phyloP scores from a whole-genome alignment of 1,139 yeast genomes.

The Yamadazyma jaroonii region DNA sequence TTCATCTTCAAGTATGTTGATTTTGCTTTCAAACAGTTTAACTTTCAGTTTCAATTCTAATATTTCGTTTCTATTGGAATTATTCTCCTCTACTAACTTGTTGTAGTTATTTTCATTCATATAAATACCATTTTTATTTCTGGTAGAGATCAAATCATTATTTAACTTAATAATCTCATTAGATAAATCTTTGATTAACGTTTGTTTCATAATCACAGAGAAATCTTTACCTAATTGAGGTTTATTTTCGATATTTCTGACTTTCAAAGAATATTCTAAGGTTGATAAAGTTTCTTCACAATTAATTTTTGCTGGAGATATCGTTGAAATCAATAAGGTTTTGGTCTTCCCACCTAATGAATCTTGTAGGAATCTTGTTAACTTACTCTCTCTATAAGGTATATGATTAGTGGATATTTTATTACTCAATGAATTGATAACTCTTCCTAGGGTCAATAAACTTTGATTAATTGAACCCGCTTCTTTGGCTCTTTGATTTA shows the following conservation, averaged over 20 bases:
- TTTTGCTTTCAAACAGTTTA: slow-evolving; percentile 3
- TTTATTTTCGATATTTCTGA: slow-evolving; percentile 70
- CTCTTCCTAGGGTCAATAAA: slow-evolving; percentile 77
- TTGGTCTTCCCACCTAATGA: slow-evolving; percentile 82
- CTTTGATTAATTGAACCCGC: slow-evolving; percentile 90
- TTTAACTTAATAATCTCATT: slow-evolving; percentile 54
- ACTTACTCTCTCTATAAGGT: slow-evolving; percentile 83
- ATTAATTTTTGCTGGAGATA: slow-evolving; percentile 74
- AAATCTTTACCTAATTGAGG: slow-evolving; percentile 60
- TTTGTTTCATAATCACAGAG: slow-evolving; percentile 54
- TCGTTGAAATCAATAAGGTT: slow-evolving; percentile 76
- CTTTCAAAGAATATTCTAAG: slow-evolving; percentile 80
- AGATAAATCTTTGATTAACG: slow-evolving; percentile 55
- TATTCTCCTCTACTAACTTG: slow-evolving; percentile 30
- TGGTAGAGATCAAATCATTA: slow-evolving; percentile 59
- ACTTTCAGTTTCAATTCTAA: slow-evolving; percentile 13
- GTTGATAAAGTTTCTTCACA: slow-evolving; percentile 81
- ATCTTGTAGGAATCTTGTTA: slow-evolving; percentile 76
- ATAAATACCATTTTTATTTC: slow-evolving; percentile 61
- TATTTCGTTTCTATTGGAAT: slow-evolving; percentile 15
- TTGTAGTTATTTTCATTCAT: slow-evolving; percentile 59
- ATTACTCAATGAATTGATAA: slow-evolving; percentile 63
- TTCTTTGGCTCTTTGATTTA: slow-evolving; percentile 75
- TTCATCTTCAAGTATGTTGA: slow-evolving; percentile 8
- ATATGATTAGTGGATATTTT: slow-evolving; percentile 41